Conservation (phyloP, 1,139 yeast genomes). For the Kluyveromyces sp. region DNA sequence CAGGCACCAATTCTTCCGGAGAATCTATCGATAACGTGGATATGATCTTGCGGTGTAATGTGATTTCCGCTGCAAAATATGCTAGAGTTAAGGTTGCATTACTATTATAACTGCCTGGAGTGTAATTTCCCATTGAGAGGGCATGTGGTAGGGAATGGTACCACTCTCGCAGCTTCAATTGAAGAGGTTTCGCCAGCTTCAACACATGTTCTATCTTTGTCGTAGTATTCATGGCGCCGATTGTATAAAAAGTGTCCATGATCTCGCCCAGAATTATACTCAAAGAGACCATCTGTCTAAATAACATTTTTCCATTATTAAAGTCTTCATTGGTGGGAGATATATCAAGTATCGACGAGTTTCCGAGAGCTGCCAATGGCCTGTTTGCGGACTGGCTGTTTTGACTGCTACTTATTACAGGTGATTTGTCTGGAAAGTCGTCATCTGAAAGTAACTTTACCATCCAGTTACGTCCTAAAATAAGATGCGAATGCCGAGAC, state of each 20-base stretch:
- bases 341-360: constrained; percentile 24
- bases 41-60: constrained; percentile 74
- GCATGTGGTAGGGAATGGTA: constrained; percentile 68
- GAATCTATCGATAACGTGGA: constrained; percentile 47
- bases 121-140: constrained; percentile 57
- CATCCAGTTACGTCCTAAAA: constrained; percentile 60
- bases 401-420: constrained; percentile 19
- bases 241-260: constrained; percentile 60
- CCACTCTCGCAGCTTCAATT: constrained; percentile 73
- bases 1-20: constrained; percentile 55
- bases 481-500: constrained; percentile 70
- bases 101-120: constrained; percentile 53
- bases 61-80: constrained; percentile 81
- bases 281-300: constrained; percentile 61
- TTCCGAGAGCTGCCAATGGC: constrained; percentile 10
- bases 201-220: constrained; percentile 59
- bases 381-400: constrained; percentile 9
- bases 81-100: constrained; percentile 78
- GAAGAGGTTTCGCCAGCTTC: constrained; percentile 76
- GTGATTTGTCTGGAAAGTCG: constrained; percentile 58
- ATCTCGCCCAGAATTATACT: constrained; percentile 69
- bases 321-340: constrained; percentile 45
- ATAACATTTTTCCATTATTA: constrained; percentile 64
- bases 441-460: constrained; percentile 58
- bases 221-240: constrained; percentile 52